These are phyloP conservation scores for Starmera amethionina DNA, from an alignment of 805 yeast species.

Conservation along the genomic window DNA sequence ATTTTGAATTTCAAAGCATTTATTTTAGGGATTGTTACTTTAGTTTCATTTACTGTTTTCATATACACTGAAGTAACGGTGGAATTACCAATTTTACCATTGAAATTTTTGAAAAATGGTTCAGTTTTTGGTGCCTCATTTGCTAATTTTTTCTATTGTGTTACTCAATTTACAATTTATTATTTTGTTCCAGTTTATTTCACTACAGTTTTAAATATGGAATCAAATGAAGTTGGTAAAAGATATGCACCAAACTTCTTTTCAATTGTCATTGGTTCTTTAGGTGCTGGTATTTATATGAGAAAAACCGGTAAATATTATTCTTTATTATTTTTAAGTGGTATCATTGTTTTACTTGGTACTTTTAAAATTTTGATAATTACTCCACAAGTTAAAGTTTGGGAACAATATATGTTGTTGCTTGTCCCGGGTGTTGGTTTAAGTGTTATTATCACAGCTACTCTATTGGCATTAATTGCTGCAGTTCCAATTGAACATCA, in stretches of 20 bases:
- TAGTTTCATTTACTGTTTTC: conserved; percentile 30
- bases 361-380: conserved; percentile 25
- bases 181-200: conserved; percentile 57
- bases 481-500: conserved; percentile 61
- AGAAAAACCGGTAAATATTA: conserved; percentile 52
- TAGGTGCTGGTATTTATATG: conserved; percentile 59
- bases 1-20: background rate
- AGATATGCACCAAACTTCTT: conserved; percentile 54
- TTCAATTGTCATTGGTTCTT: conserved; percentile 47
- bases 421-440: conserved; percentile 46
- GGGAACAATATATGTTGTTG: conserved; percentile 34
- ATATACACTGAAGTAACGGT: conserved; percentile 32
- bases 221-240: conserved; percentile 49
- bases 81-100: conserved; percentile 53
- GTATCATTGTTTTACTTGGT: conserved; percentile 37
- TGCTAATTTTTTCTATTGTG: conserved; percentile 44
- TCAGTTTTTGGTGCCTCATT: conserved; percentile 57
- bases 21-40: conserved; percentile 22
- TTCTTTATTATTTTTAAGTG: conserved; percentile 32
- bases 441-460: conserved; percentile 52
- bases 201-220: conserved; percentile 41
- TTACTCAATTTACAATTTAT: conserved; percentile 30
- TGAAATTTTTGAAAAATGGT: conserved; percentile 41
- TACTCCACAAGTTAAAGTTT: conserved; percentile 22
- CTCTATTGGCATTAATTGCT: conserved; percentile 58